Percentiles rank a stretch among this genome's conserved stretches.
Evolutionary conservation across 2,329 filamentous ascomycete genomes (phyloP).

Genomic region (Dactylellina drechsleri): DNA sequence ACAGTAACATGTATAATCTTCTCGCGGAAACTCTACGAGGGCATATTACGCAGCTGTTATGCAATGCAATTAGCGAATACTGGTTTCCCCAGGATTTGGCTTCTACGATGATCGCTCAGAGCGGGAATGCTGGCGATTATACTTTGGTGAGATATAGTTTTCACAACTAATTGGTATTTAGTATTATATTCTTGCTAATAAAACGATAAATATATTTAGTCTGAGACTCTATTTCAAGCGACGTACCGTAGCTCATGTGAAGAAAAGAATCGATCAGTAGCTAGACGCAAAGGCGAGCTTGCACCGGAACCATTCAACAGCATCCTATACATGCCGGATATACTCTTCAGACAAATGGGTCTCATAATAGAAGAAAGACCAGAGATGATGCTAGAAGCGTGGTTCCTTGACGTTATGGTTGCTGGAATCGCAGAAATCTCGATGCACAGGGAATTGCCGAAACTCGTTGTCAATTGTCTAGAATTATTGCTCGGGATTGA

Average conservation of each 20-base stretch:
- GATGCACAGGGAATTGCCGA: constrained; percentile 24
- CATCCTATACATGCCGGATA: constrained; percentile 48
- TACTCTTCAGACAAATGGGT: constrained; percentile 41
- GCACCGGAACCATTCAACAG: constrained; percentile 42
- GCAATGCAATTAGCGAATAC: constrained; percentile 37
- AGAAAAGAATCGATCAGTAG: constrained; percentile 27
- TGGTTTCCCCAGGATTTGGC: constrained; percentile 49
- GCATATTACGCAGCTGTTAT: constrained; percentile 44
- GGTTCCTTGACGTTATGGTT: constrained; percentile 44
- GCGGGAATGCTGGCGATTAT: constrained; percentile 36
- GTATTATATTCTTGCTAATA: background rate
- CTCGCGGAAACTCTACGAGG: constrained; percentile 45
- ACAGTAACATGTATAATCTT: constrained; percentile 36
- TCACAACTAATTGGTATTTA: background rate
- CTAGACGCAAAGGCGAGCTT: constrained; percentile 49
- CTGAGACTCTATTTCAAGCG: constrained; percentile 36
- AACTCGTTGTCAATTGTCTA: constrained; percentile 22
- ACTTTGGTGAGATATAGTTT: constrained; percentile 11
- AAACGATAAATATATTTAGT: constrained; percentile 8
- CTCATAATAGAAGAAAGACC: constrained; percentile 34
- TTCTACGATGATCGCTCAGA: constrained; percentile 43
- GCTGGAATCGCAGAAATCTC: constrained; percentile 38
- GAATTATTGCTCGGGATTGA: constrained; percentile 46
- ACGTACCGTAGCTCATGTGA: constrained; percentile 27
- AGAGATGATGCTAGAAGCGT: constrained; percentile 39